Evolutionary conservation across 768 basidiomycete species (phyloP).

Genomic region (Boletus insuetus): DNA sequence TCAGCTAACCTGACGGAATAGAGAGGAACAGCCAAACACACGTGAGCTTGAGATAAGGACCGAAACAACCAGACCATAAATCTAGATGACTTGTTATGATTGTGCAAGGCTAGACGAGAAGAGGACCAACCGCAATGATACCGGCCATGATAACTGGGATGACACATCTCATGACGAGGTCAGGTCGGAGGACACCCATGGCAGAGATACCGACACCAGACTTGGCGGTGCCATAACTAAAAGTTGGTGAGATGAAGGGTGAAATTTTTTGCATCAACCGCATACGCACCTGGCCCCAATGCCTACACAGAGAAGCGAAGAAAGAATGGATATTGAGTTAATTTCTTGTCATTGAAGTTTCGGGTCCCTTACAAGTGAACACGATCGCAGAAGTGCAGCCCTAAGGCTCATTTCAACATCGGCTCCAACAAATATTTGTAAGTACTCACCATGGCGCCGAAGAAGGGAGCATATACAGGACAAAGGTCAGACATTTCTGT

Average conservation of each 20-base stretch:
- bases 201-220: constrained; percentile 97
- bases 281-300: constrained; percentile 77
- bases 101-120: neutral
- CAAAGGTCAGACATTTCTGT: constrained; percentile 71
- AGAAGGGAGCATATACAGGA: constrained; percentile 97
- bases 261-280: neutral
- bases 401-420: constrained; percentile 39
- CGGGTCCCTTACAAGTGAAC: constrained; percentile 79
- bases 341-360: neutral
- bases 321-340: neutral
- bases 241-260: neutral
- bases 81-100: constrained; percentile 43
- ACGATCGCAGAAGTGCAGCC: constrained; percentile 97
- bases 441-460: constrained; percentile 84
- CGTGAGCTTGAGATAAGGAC: constrained; percentile 88
- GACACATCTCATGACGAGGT: constrained; percentile 97
- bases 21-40: constrained; percentile 42
- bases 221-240: constrained; percentile 98
- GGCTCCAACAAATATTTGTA: neutral
- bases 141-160: constrained; percentile 99
- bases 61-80: constrained; percentile 98
- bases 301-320: constrained; percentile 40
- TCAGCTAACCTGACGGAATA: neutral
- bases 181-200: constrained; percentile 96
- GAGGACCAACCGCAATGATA: constrained; percentile 90